Conservation (phyloP, 2,329 filamentous ascomycete species). For the Colletotrichum endophyticum region DNA sequence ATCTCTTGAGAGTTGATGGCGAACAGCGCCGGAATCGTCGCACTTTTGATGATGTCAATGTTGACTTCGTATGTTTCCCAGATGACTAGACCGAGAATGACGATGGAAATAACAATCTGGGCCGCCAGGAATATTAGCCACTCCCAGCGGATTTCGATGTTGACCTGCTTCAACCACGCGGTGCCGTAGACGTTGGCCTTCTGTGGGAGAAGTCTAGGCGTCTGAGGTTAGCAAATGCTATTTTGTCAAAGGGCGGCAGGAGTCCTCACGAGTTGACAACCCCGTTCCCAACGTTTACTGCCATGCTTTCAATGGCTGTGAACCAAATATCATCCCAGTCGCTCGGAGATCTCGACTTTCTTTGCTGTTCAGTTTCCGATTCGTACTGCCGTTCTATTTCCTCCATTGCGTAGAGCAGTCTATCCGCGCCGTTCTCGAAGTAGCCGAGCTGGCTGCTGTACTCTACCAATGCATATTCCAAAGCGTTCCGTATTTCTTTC, state of each 20-base stretch:
- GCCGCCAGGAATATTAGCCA: neutral
- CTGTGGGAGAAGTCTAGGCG: too few relatives aligned
- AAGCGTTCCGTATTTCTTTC: neutral
- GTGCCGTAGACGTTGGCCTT: neutral
- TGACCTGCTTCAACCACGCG: neutral
- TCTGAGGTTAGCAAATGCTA: neutral
- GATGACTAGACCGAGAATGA: neutral
- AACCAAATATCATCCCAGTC: neutral
- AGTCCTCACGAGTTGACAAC: neutral
- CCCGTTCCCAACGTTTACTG: neutral
- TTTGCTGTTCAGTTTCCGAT: too few relatives aligned
- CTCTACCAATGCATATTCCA: too few relatives aligned
- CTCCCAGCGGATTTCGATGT: neutral
- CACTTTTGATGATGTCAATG: neutral
- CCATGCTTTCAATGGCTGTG: neutral
- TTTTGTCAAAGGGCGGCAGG: neutral
- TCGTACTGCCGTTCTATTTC: neutral
- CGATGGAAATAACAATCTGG: neutral
- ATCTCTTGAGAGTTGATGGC: neutral
- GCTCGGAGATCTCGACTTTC: rapidly evolving
- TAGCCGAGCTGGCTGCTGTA: too few relatives aligned
- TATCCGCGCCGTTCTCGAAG: neutral
- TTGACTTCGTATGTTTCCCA: neutral
- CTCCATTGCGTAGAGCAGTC: neutral
- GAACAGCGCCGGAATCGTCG: neutral